Evolutionary conservation across 176 grass and related monocot genomes (phyloP), one percentile per base, ranked within the genome.

Genomic region (Triticum timopheevii): DNA sequence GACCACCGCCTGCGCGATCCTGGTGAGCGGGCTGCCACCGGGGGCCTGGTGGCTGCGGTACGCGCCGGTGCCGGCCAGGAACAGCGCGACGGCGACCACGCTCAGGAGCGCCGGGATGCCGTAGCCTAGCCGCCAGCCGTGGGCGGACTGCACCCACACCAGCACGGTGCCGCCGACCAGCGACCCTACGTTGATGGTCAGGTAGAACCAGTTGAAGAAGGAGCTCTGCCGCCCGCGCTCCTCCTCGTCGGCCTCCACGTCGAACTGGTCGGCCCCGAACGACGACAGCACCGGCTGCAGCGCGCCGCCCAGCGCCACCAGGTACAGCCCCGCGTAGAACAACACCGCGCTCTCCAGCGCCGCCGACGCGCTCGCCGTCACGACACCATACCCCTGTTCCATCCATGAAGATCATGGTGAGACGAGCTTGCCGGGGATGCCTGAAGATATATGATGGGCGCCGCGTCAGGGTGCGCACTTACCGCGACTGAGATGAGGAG

Each of bases 151-250:
- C 64, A 93, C 85, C 91, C 87, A 93, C 50, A 93, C 91, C 24
- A 92, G 80, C 74, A 93, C 69, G 42, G 91, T 87, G 70, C 84
- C 81, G 64, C 87, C 85, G 27, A 87, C 24, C 11, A 90, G 81
- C n/a, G 85, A 74, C 10, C 91, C 91, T 1, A 87, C 81, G 81
- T 78, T 90, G 45, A 90, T 23, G 62, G 91, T 78, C 4, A 81
- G 45, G 71, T 93, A 93, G 81, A 90, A 90, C 91, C 91, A 93
- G 77, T 90, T 93, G 91, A 93, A 93, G 87, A 85, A 93, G 69
- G 91, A 93, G 76, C 88, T 93, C 87, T 93, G 87, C 77, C 31
- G 82, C 12, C 20, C 4, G 38, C 86, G 82, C 39, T 82, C 86
- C 9, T 8, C 76, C 62, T 87, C 87, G 31, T 86, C 86, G 16